Percentiles rank a stretch among this genome's conserved stretches.
phyloP scores from a whole-genome alignment of 306 rosid species.

The Ceratonia siliqua region DNA sequence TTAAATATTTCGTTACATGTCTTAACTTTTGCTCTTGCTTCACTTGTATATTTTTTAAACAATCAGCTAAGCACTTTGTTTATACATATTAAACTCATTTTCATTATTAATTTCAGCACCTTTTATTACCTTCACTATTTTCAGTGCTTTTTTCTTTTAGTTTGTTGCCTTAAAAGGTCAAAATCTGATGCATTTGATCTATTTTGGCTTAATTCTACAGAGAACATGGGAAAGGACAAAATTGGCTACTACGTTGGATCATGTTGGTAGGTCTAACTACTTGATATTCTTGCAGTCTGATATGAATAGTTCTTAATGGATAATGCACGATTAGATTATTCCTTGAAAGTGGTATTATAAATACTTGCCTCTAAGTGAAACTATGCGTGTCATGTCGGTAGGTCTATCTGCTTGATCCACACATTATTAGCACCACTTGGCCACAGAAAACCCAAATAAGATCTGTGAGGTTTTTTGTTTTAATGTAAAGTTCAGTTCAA shows the following conservation, averaged over 20 bases:
- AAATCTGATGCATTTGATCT: conserved; percentile 11
- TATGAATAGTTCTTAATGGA: conserved; percentile 15
- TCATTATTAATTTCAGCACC: conserved; percentile 5
- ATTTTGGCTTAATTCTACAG: conserved; percentile 48
- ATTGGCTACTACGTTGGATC: conserved; percentile 82
- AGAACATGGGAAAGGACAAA: conserved; percentile 98
- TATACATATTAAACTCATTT: background rate
- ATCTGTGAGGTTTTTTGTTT: background rate
- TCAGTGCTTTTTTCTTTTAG: background rate
- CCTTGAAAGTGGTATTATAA: conserved; percentile 7
- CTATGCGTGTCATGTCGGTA: background rate
- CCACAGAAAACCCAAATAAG: background rate
- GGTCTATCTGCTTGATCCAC: background rate
- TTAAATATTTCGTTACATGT: background rate
- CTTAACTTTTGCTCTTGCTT: conserved; percentile 1
- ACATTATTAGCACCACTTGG: background rate
- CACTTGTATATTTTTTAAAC: background rate
- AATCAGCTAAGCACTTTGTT: conserved; percentile 15
- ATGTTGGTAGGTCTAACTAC: conserved; percentile 64
- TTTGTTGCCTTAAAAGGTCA: background rate
- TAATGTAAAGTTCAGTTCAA: conserved; percentile 2
- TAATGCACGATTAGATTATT: conserved; percentile 16
- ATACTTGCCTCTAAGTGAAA: background rate
- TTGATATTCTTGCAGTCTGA: conserved; percentile 30
- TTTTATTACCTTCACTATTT: background rate